phyloP scores from a whole-genome alignment of 495 filamentous ascomycete genomes.

The Sabuloglossum arenarium region DNA sequence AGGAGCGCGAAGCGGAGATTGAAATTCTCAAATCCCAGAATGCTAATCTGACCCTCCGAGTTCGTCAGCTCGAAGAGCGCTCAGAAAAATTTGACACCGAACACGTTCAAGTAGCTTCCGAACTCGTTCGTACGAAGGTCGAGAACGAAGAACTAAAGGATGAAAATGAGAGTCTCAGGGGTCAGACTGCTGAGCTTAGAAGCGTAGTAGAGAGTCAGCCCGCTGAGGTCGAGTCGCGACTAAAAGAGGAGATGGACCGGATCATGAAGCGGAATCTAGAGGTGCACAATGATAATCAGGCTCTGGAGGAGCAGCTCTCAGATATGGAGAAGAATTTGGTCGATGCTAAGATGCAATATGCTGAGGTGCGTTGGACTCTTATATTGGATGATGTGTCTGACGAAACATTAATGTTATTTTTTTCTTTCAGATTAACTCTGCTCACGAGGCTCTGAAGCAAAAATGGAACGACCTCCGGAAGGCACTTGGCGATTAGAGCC shows the following conservation, averaged over 20 bases:
- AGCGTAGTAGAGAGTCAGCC: constrained; percentile 76
- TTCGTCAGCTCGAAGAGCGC: constrained; percentile 68
- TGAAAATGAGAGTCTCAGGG: constrained; percentile 63
- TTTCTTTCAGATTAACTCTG: constrained; percentile 37
- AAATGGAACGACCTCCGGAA: constrained; percentile 70
- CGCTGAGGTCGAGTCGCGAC: constrained; percentile 61
- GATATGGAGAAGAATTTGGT: constrained; percentile 94
- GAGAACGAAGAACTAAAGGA: constrained; percentile 80
- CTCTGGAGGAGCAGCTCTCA: constrained; percentile 69
- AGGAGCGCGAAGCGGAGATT: constrained; percentile 66
- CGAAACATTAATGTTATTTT: background rate
- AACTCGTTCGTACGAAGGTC: constrained; percentile 78
- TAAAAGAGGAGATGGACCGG: constrained; percentile 73
- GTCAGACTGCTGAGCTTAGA: constrained; percentile 64
- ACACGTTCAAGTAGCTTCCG: constrained; percentile 78
- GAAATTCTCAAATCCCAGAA: constrained; percentile 49
- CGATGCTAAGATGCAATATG: constrained; percentile 82
- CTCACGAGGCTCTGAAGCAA: constrained; percentile 55
- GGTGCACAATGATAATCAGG: constrained; percentile 83
- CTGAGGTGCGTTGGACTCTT: constrained; percentile 45
- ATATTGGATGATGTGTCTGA: background rate
- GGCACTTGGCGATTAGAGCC: constrained; percentile 25
- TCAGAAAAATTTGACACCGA: constrained; percentile 80
- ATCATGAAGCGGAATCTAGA: constrained; percentile 84
- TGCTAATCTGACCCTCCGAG: constrained; percentile 37